Percentiles rank a stretch among this genome's conserved stretches.
Conservation (phyloP, 352 stramenopile species). For the Discostella stelligera region DNA sequence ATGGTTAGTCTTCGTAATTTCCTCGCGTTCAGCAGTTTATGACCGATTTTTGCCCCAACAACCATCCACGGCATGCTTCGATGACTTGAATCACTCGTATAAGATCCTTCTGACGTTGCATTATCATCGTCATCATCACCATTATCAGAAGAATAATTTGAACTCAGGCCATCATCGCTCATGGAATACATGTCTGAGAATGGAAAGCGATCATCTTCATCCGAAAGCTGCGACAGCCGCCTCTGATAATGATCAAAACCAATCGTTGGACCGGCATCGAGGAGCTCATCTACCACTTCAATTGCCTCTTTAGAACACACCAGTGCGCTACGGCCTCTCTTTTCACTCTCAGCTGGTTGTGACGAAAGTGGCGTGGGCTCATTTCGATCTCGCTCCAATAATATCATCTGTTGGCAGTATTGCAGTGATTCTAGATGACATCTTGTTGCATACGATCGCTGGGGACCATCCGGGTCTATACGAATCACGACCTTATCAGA, state of each 20-base stretch:
- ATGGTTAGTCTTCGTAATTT: slow-evolving; percentile 59
- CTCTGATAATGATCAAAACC: neutral
- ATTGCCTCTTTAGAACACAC: slow-evolving; percentile 31
- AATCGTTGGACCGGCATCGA: slow-evolving; percentile 3
- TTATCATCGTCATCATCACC: slow-evolving; percentile 28
- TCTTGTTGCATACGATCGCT: slow-evolving; percentile 24
- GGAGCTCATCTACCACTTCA: slow-evolving; percentile 38
- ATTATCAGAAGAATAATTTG: slow-evolving; percentile 25
- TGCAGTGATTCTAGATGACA: slow-evolving; percentile 34
- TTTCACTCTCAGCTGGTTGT: neutral
- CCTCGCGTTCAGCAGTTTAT: slow-evolving; percentile 66
- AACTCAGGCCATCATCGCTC: neutral
- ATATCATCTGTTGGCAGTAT: slow-evolving; percentile 48
- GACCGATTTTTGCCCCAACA: slow-evolving; percentile 75
- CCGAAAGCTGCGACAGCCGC: neutral
- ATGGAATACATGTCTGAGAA: slow-evolving; percentile 9
- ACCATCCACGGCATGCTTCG: slow-evolving; percentile 69
- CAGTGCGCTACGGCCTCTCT: neutral
- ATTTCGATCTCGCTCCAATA: slow-evolving; percentile 2
- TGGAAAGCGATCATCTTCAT: slow-evolving; percentile 2
- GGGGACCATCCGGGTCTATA: neutral
- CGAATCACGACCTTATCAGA: neutral
- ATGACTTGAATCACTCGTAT: slow-evolving; percentile 27
- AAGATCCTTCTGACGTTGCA: slow-evolving; percentile 17
- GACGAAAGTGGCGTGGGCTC: slow-evolving; percentile 19